Evolutionary conservation across 2,329 filamentous ascomycete species (phyloP), one percentile per base, ranked within the genome.

Genomic region (Rasamsonia emersonii): DNA sequence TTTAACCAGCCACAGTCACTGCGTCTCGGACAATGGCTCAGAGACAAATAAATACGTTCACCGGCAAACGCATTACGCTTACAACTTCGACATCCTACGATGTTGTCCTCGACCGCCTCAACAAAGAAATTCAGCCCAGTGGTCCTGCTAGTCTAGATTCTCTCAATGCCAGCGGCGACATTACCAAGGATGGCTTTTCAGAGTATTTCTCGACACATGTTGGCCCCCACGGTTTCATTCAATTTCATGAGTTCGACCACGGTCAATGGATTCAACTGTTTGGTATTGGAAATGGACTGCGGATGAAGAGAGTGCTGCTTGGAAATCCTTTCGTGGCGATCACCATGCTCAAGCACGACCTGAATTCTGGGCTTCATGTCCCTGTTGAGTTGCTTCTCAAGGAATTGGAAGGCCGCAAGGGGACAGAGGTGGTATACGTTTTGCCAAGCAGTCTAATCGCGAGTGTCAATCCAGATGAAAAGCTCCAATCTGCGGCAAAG

Each of bases 381-480:
- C 30, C 21, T 17, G 30, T 26, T 9, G 30, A 32, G 10, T 11
- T 32, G 15, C 30, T 19, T 13, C 3, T 32, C 20, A 17, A 24
- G 19, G 30, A 26, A 11, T 5, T n/a, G 30, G 13, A n/a, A n/a
- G n/a, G n/a, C n/a, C n/a, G n/a, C 15, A 23, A 23, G 15, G 14
- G 21, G 3, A 18, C 13, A 13, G 30, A 23, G 6, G 9, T 26
- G 3, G 11, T 32, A 9, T 32, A 32, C 18, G 23, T 26, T 14
- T 9, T 32, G 30, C 21, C 21, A 7, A 32, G 30, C 16, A 32
- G 30, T 32, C 11, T 26, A 18, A 24, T 25, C 18, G 21, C 15
- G n/a, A n/a, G n/a, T n/a, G n/a, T n/a, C n/a, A n/a, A n/a, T n/a
- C n/a, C n/a, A n/a, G n/a, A n/a, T n/a, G n/a, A n/a, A n/a, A n/a